Conservation (phyloP, 2,329 filamentous ascomycete genomes). For the Plectosphaerella sp. region DNA sequence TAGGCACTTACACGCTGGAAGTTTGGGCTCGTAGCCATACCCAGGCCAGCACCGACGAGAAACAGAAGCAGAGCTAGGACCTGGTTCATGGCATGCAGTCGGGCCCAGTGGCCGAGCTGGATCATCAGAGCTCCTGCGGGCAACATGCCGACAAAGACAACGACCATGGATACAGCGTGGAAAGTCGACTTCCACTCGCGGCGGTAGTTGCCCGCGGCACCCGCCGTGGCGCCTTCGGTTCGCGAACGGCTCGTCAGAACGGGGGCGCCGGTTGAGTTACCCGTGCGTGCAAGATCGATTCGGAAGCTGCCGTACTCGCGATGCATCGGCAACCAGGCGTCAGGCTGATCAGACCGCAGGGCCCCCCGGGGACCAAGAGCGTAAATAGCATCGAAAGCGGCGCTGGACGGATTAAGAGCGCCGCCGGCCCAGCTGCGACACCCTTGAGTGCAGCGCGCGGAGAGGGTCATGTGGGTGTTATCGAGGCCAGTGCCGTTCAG, state of each 20-base stretch:
- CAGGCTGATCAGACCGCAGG: conserved; percentile 34
- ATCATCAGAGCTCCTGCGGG: conserved; percentile 52
- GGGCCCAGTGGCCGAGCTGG: conserved; percentile 44
- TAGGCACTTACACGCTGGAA: conserved; percentile 53
- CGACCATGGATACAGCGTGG: conserved; percentile 50
- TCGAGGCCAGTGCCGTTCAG: conserved; percentile 45
- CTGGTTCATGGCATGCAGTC: conserved; percentile 53
- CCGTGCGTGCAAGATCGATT: conserved; percentile 50
- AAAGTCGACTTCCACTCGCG: conserved; percentile 34
- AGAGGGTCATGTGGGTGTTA: conserved; percentile 40
- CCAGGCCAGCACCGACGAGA: conserved; percentile 45
- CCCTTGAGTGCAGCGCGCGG: conserved; percentile 43
- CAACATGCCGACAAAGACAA: conserved; percentile 50
- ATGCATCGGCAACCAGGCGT: conserved; percentile 47
- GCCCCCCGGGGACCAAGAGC: conserved; percentile 46
- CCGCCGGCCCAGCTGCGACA: conserved; percentile 49
- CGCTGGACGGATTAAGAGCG: conserved; percentile 44
- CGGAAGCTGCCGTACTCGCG: conserved; percentile 48
- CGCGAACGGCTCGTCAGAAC: conserved; percentile 26
- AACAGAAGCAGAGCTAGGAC: conserved; percentile 41
- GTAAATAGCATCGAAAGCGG: conserved; percentile 47
- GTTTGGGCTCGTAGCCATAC: conserved; percentile 45
- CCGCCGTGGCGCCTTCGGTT: conserved; percentile 29
- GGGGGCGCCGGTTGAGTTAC: conserved; percentile 38
- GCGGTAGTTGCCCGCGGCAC: conserved; percentile 10